A percentile compares a stretch with the other conserved stretches of the same genome.
Evolutionary conservation across 331 rosid species (phyloP).

Genomic region (Pyracantha coccinea): DNA sequence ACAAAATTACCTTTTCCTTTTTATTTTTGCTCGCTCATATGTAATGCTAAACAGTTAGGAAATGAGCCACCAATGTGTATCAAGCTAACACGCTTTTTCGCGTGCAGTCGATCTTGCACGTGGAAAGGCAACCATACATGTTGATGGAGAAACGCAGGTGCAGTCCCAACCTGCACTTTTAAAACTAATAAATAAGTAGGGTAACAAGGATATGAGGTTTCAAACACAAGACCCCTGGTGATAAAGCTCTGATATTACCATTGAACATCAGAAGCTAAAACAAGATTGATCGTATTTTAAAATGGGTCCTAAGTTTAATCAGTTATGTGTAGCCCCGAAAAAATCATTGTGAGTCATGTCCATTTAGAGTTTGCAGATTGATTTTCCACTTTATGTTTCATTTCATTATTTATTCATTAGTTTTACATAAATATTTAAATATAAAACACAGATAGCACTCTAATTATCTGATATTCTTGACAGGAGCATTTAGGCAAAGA

Average conservation of each 20-base stretch:
- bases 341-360: neutral
- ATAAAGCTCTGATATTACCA: neutral
- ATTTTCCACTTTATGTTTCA: neutral
- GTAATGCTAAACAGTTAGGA: neutral
- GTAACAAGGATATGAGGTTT: neutral
- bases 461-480: conserved; percentile 14
- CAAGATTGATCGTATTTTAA: neutral
- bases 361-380: neutral
- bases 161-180: neutral
- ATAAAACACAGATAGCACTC: conserved; percentile 14
- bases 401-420: neutral
- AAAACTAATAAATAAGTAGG: neutral
- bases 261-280: neutral
- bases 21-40: neutral
- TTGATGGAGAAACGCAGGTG: neutral
- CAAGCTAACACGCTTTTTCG: no score
- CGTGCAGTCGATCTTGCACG: neutral
- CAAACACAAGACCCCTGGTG: neutral
- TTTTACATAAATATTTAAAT: neutral
- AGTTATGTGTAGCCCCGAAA: neutral
- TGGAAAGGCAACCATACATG: neutral
- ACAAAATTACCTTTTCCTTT: neutral
- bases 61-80: no score
- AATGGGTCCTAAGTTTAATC: neutral
- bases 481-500: conserved; percentile 94